A percentile compares a stretch with the other conserved stretches of the same genome.
Conservation (phyloP, 2,329 filamentous ascomycete species). For the Alternaria conjuncta region DNA sequence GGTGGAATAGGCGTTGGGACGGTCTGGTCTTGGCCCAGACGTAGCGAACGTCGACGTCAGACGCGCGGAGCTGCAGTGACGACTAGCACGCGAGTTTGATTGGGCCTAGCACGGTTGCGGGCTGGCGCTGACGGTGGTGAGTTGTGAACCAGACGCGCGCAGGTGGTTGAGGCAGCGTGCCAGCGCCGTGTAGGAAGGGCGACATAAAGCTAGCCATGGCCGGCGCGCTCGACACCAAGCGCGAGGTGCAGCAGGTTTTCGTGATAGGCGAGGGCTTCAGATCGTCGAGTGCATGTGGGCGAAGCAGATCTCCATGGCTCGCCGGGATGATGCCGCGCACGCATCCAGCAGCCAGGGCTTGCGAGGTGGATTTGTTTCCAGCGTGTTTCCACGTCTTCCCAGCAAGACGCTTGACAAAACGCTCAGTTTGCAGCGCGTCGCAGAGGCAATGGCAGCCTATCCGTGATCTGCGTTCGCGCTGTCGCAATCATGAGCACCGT, state of each 20-base stretch:
- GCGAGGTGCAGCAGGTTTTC: conserved; percentile 5
- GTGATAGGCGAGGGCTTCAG: conserved; percentile 4
- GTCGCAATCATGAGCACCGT: not conserved
- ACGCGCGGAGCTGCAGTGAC: conserved; percentile 26
- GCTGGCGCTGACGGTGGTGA: conserved; percentile 16
- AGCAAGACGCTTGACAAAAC: not conserved
- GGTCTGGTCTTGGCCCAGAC: conserved; percentile 18
- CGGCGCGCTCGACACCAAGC: not conserved
- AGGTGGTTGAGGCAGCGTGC: conserved; percentile 1
- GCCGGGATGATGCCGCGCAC: conserved; percentile 17
- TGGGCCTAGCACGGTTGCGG: conserved; percentile 1
- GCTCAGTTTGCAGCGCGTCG: not conserved
- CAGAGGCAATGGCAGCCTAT: not conserved
- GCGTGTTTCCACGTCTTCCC: not conserved
- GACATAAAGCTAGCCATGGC: not conserved
- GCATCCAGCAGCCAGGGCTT: conserved; percentile 5
- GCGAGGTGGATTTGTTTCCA: not conserved
- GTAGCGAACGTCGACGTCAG: conserved; percentile 34
- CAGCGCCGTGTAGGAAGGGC: not conserved
- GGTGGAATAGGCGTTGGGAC: conserved; percentile 20
- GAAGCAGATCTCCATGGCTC: conserved; percentile 14
- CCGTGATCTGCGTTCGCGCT: not conserved
- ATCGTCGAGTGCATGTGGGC: conserved; percentile 10
- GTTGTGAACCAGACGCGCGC: not conserved
- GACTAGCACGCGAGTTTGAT: not conserved